Base-by-base conservation (phyloP, 768 basidiomycete species). In the Mycena pura region DNA sequence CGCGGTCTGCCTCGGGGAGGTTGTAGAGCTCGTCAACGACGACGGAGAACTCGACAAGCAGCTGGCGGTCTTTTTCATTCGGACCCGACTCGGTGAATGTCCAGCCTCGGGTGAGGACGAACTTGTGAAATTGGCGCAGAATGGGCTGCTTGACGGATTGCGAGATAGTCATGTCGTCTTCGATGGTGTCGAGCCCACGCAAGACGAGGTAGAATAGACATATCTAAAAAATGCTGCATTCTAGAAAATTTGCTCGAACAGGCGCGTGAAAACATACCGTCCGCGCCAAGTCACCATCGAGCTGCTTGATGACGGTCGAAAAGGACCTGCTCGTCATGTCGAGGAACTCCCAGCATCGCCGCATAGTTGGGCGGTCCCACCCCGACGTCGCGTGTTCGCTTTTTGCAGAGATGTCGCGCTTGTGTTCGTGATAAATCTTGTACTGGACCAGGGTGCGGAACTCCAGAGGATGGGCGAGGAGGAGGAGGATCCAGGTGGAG, bases 101-200 rank as follows among this genome's bases (percentile, higher is more conserved):
- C 95, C 95, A 99, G 24, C 94, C 95, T 0, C 91, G 88, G 4
- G 87, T 86, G 22, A 90, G 78, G 5, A 91, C 89, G 67, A 90
- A 86, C 68, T 86, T 74, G 77, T 96, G 90, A 77, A 98, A 95
- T 1, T 86, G 77, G 10, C 93, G 87, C 31, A 99, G 82, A 27
- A 98, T 69, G 3, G 93, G 90, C 53, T 95, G 92, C 73, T 99
- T 99, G 68, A 89, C 74, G 17, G 86, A 78, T 74, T 95, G 93
- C 0, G 92, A 83, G 57, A 99, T 86, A 0, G 95, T 92, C 95
- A 98, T 98, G 78, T 99, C 96, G 74, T 99, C 96, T 74, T 99
- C 96, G 64, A 99, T 86, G 5, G 96, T 99, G 74, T 99, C 96
- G n/a, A 98, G 80, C 6, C 88, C 97, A 21, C 96, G 87, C 6